Base-by-base conservation (phyloP, 805 yeast species). In the Yamadazyma takamatsuzukensis region DNA sequence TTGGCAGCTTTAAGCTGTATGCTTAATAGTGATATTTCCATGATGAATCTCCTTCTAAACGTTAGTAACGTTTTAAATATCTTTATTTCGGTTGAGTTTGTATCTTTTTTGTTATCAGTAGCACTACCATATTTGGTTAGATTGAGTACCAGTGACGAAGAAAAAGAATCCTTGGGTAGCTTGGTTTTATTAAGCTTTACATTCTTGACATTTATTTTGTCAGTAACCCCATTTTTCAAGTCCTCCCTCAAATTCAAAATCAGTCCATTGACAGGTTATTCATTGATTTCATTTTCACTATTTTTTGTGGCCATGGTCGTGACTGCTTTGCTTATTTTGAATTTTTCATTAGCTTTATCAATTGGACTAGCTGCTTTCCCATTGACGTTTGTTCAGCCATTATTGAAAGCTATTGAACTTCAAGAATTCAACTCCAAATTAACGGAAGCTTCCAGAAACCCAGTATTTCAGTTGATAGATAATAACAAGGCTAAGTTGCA, bases 341-440 rank as follows among this genome's bases (percentile, higher is more conserved):
- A 93, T 59, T 93, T 89, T 53, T 71, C 97, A 1, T 67, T 93
- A 39, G 85, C 96, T 0, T 69, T 85, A 31, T 49, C 70, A 4
- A 64, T 89, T 36, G 90, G 95, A 0, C 33, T 86, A 1, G 51
- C 76, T n/a, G 76, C 84, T 2, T 61, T 78, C n/a, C 95, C 97
- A 7, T 61, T 90, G 53, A 79, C 84, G 0, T 74, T 81, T 44
- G 61, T 84, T 4, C 65, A 66, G 28, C 73, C 46, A 30, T 48
- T 53, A 8, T 43, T 53, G 16, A 44, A 50, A 3, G 23, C 33
- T 18, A 43, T 43, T 18, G 38, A 26, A 34, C 22, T 11, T 30
- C 36, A 18, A 24, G 36, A 11, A 18, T 31, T 14, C 25, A 24
- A 34, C 21, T 19, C 26, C 21, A 11, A 27, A 10, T 15, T 34